A percentile compares a stretch with the other conserved stretches of the same genome.
Evolutionary conservation across 352 stramenopile species (phyloP).

Genomic region (Globisporangium radiosum): DNA sequence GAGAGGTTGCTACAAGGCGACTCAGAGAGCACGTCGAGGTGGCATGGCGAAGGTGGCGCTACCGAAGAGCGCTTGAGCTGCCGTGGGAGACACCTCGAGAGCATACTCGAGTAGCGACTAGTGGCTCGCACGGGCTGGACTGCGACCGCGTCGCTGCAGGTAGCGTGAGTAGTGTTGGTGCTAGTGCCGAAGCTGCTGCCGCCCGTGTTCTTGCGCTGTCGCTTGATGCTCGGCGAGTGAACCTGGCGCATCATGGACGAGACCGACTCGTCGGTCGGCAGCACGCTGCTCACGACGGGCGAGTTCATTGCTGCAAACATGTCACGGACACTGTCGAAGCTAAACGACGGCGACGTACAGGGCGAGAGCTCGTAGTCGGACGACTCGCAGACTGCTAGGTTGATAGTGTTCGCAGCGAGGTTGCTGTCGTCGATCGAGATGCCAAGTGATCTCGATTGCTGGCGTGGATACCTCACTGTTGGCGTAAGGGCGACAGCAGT

Average conservation of each 20-base stretch:
- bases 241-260: background rate
- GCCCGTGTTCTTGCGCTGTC: conserved; percentile 3
- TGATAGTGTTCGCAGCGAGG: background rate
- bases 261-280: background rate
- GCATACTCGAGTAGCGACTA: conserved; percentile 11
- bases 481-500: too few relatives aligned
- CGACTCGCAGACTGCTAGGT: background rate
- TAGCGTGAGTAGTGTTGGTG: background rate
- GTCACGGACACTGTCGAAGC: conserved; percentile 8
- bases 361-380: conserved; percentile 4
- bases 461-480: background rate
- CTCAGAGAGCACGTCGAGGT: conserved; percentile 1
- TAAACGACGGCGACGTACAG: conserved; percentile 12
- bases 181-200: background rate
- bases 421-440: conserved; percentile 4
- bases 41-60: background rate
- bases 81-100: conserved; percentile 7
- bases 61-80: conserved; percentile 5
- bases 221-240: conserved; percentile 12
- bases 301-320: conserved; percentile 12
- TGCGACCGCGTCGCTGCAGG: background rate
- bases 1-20: conserved; percentile 1
- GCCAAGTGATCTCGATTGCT: conserved; percentile 4
- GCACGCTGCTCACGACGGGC: background rate
- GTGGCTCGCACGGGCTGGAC: background rate